phyloP scores from a whole-genome alignment of 2,329 filamentous ascomycete genomes.

The Penicillium griseofulvum region DNA sequence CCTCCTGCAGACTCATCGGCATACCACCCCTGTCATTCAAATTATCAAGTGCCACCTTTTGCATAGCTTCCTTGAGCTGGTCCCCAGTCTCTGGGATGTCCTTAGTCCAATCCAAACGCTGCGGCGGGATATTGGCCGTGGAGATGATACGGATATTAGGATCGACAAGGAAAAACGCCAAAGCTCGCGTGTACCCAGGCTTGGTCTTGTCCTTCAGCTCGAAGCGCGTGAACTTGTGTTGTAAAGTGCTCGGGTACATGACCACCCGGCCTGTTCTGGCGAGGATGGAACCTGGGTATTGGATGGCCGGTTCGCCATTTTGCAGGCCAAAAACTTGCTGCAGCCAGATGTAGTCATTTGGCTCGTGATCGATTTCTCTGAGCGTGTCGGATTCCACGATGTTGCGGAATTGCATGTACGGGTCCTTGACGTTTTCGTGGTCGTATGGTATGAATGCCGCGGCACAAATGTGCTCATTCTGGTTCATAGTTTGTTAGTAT shows the following conservation, averaged over 20 bases:
- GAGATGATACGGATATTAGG: slow-evolving; percentile 55
- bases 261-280: slow-evolving; percentile 21
- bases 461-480: slow-evolving; percentile 64
- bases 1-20: slow-evolving; percentile 40
- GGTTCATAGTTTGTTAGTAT: neutral
- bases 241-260: slow-evolving; percentile 40
- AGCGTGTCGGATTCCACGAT: slow-evolving; percentile 28
- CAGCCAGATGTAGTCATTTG: slow-evolving; percentile 31
- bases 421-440: slow-evolving; percentile 58
- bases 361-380: slow-evolving; percentile 33
- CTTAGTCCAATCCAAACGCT: slow-evolving; percentile 48
- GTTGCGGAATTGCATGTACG: slow-evolving; percentile 53
- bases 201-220: slow-evolving; percentile 50
- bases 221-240: slow-evolving; percentile 54
- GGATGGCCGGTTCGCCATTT: slow-evolving; percentile 26
- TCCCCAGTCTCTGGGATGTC: slow-evolving; percentile 30
- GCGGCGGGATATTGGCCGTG: slow-evolving; percentile 54
- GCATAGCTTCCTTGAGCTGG: slow-evolving; percentile 12
- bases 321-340: slow-evolving; percentile 29
- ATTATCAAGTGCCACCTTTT: slow-evolving; percentile 22
- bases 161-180: slow-evolving; percentile 61
- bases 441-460: slow-evolving; percentile 64
- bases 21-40: slow-evolving; percentile 22
- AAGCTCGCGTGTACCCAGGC: slow-evolving; percentile 53
- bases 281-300: slow-evolving; percentile 23